Percentiles rank a stretch among this genome's conserved stretches.
Evolutionary conservation across 2,329 filamentous ascomycete genomes (phyloP).

Genomic region (Peltaster fructicola): DNA sequence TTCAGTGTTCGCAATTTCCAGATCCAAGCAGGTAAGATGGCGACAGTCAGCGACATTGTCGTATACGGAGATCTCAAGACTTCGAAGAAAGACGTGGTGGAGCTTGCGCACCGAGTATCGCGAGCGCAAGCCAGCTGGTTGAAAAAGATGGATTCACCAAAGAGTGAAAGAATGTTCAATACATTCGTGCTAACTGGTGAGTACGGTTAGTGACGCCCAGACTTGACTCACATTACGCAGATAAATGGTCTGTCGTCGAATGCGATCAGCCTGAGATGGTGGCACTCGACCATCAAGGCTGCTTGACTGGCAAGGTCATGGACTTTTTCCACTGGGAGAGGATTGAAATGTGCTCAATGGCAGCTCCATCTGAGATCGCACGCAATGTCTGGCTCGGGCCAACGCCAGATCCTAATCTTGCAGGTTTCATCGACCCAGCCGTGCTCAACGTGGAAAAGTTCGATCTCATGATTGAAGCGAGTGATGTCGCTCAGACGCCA

Average conservation of each 20-base stretch:
- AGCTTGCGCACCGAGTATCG: slow-evolving; percentile 46
- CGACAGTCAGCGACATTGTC: slow-evolving; percentile 76
- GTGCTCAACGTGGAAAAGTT: slow-evolving; percentile 34
- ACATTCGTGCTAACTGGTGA: slow-evolving; percentile 58
- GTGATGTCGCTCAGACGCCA: slow-evolving; percentile 61
- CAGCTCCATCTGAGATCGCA: slow-evolving; percentile 71
- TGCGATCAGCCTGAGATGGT: slow-evolving; percentile 51
- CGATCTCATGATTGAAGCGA: slow-evolving; percentile 77
- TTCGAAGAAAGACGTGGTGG: slow-evolving; percentile 45
- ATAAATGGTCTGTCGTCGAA: slow-evolving; percentile 55
- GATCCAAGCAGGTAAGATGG: slow-evolving; percentile 79
- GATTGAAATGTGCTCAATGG: slow-evolving; percentile 86
- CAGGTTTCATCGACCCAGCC: slow-evolving; percentile 2
- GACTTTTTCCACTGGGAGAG: slow-evolving; percentile 86
- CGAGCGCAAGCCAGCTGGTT: slow-evolving; percentile 62
- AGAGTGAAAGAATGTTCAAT: slow-evolving; percentile 45
- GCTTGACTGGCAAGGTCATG: slow-evolving; percentile 57
- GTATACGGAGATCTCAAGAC: slow-evolving; percentile 65
- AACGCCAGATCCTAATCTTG: slow-evolving; percentile 47
- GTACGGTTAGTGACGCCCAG: too few relatives aligned
- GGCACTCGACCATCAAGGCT: slow-evolving; percentile 53
- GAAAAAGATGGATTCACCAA: slow-evolving; percentile 37
- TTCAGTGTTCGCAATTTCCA: slow-evolving; percentile 97
- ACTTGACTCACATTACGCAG: slow-evolving; percentile 27
- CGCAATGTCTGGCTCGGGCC: slow-evolving; percentile 82